A percentile compares a stretch with the other conserved stretches of the same genome.
Evolutionary conservation across 805 yeast species (phyloP).

Genomic region (Schwanniomyces yamadae): DNA sequence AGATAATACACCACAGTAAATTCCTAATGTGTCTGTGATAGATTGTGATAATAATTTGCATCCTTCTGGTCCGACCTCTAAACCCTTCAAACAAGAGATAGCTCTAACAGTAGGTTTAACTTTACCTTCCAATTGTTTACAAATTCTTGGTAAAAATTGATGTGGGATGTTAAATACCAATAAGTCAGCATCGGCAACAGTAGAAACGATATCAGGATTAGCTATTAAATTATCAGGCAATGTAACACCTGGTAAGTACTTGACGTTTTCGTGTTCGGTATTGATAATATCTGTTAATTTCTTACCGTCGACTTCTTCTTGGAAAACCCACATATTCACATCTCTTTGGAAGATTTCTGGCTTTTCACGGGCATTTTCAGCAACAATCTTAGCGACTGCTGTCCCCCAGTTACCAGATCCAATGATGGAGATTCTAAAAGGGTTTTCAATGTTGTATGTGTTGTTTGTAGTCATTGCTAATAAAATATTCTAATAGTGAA

Average conservation of each 20-base stretch:
- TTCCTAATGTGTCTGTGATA: slow-evolving; percentile 43
- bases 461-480: slow-evolving; percentile 18
- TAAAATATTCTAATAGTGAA: too few species aligned
- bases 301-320: slow-evolving; percentile 40
- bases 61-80: slow-evolving; percentile 43
- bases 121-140: slow-evolving; percentile 40
- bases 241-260: slow-evolving; percentile 42
- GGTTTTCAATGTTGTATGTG: slow-evolving; percentile 29
- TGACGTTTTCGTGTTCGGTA: slow-evolving; percentile 43
- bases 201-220: slow-evolving; percentile 36
- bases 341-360: slow-evolving; percentile 37
- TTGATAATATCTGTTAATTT: slow-evolving; percentile 46
- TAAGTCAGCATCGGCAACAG: slow-evolving; percentile 43
- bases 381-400: slow-evolving; percentile 44
- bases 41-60: slow-evolving; percentile 44
- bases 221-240: slow-evolving; percentile 44
- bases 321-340: slow-evolving; percentile 48
- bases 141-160: slow-evolving; percentile 42
- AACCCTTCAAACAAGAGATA: slow-evolving; percentile 46
- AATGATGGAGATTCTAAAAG: slow-evolving; percentile 40
- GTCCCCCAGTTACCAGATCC: slow-evolving; percentile 52
- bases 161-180: slow-evolving; percentile 47
- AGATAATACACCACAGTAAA: slow-evolving; percentile 45
- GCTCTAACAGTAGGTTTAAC: slow-evolving; percentile 39
- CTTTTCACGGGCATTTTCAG: slow-evolving; percentile 41